Conservation (phyloP, 2,329 filamentous ascomycete genomes). For the Fusarium acutatum region DNA sequence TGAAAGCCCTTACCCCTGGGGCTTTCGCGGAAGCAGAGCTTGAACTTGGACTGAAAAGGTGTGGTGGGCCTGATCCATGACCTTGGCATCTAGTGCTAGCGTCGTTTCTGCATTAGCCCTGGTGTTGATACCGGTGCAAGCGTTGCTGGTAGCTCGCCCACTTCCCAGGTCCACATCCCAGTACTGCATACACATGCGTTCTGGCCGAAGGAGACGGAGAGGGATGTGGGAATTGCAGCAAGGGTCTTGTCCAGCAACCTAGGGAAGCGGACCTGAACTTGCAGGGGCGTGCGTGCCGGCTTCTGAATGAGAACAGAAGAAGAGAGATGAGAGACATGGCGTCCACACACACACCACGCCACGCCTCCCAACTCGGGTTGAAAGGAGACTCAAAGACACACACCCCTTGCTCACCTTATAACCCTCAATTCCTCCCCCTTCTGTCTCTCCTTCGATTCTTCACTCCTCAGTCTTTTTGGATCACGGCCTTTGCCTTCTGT, state of each 20-base stretch:
- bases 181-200: conserved; percentile 3
- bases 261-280: not conserved
- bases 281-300: conserved; percentile 15
- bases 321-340: conserved; percentile 31
- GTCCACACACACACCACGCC: conserved; percentile 21
- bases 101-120: conserved; percentile 27
- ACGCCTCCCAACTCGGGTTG: conserved; percentile 13
- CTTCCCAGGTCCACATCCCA: conserved; percentile 26
- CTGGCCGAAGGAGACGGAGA: not conserved
- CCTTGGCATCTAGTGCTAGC: conserved; percentile 1
- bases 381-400: conserved; percentile 26
- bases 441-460: conserved; percentile 5
- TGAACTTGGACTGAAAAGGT: conserved; percentile 32
- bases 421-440: conserved; percentile 39
- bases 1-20: conserved; percentile 13
- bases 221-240: conserved; percentile 18
- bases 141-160: conserved; percentile 18
- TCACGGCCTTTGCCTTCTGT: conserved; percentile 39
- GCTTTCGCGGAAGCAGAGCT: conserved; percentile 14
- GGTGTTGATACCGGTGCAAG: conserved; percentile 30
- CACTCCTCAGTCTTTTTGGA: conserved; percentile 27
- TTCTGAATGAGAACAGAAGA: conserved; percentile 16
- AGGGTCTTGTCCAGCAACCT: conserved; percentile 16
- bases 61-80: conserved; percentile 23
- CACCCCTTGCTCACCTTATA: conserved; percentile 42